Evolutionary conservation across 2,329 filamentous ascomycete species (phyloP).

Genomic region (Colletotrichum spinosum): DNA sequence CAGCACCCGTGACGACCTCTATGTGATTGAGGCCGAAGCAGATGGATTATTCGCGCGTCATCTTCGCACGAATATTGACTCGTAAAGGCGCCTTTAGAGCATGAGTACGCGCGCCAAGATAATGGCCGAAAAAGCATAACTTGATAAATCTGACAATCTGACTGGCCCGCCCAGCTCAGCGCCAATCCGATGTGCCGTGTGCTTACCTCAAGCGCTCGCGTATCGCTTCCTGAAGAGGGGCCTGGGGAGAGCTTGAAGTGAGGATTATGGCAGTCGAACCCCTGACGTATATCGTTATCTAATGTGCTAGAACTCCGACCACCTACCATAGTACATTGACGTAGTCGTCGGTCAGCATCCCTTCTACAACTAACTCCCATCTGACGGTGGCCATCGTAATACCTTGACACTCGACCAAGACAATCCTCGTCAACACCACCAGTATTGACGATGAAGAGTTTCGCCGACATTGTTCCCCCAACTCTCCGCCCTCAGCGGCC

Average conservation of each 20-base stretch:
- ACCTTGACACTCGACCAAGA: constrained; percentile 11
- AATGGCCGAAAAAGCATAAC: background rate
- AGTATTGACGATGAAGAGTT: constrained; percentile 31
- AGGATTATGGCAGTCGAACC: too few relatives aligned
- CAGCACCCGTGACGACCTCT: constrained; percentile 19
- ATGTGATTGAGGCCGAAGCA: background rate
- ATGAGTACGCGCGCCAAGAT: constrained; percentile 18
- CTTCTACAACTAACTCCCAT: too few relatives aligned
- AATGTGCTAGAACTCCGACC: too few relatives aligned
- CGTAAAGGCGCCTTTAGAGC: constrained; percentile 5
- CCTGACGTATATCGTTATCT: too few relatives aligned
- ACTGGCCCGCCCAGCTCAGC: constrained; percentile 8
- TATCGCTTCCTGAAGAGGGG: background rate
- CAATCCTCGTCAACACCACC: background rate
- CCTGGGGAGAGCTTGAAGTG: too few relatives aligned
- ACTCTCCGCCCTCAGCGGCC: constrained; percentile 1
- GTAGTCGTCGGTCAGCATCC: too few relatives aligned
- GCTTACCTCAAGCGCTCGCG: constrained; percentile 19
- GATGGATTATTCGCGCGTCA: background rate
- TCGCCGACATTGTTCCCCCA: constrained; percentile 20
- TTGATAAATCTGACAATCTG: background rate
- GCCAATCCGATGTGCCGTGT: constrained; percentile 9
- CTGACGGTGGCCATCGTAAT: too few relatives aligned
- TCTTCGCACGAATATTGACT: constrained; percentile 3
- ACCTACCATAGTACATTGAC: too few relatives aligned